phyloP scores from a whole-genome alignment of 2,329 filamentous ascomycete genomes.

The Harringtonia lauricola region DNA sequence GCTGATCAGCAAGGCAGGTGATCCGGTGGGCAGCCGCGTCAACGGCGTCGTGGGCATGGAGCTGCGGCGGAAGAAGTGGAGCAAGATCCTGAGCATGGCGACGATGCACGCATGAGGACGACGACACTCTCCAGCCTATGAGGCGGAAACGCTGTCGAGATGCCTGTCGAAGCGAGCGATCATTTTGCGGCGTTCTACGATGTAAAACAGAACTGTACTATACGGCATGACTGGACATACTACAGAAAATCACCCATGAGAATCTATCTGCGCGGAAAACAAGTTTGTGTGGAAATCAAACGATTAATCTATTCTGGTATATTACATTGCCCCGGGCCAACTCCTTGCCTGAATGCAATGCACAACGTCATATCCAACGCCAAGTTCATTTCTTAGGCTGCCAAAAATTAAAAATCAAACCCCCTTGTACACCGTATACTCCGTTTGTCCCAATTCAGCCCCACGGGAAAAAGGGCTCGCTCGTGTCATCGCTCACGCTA shows the following conservation, averaged over 20 bases:
- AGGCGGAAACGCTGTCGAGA: no score
- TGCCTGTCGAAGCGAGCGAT: background rate
- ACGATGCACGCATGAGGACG: conserved; percentile 48
- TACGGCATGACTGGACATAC: background rate
- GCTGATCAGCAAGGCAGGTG: conserved; percentile 90
- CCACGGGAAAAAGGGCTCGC: background rate
- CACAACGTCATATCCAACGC: no score
- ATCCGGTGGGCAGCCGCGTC: conserved; percentile 86
- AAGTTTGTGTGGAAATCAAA: background rate
- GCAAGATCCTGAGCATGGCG: conserved; percentile 93
- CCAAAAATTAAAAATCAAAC: background rate
- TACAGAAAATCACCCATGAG: background rate
- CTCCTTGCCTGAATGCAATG: no score
- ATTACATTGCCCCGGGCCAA: no score
- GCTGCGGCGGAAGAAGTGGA: conserved; percentile 88
- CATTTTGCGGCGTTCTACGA: background rate
- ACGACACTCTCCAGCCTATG: background rate
- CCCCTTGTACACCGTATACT: no score
- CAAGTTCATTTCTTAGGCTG: no score
- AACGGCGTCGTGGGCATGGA: conserved; percentile 87
- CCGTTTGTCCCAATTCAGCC: background rate
- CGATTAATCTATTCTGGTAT: no score
- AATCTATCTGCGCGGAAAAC: no score
- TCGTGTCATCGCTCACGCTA: conserved; percentile 20
- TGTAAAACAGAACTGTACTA: no score